Percentiles rank a stretch among this genome's conserved stretches.
Conservation (phyloP, 495 filamentous ascomycete species). For the Glarea lozoyensis region DNA sequence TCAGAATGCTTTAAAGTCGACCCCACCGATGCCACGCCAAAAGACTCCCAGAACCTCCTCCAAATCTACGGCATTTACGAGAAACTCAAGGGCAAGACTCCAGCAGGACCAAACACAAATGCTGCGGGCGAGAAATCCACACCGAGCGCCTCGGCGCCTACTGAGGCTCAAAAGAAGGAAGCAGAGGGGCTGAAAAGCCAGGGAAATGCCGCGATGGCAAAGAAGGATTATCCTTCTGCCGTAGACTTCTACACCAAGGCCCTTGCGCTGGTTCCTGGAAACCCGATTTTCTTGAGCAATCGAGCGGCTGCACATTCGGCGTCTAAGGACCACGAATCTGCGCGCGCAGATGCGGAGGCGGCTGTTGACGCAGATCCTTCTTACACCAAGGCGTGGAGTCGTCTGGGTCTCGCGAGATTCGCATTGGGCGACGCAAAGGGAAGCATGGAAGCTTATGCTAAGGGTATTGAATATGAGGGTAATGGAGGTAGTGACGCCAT, state of each 20-base stretch:
- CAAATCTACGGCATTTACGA: constrained; percentile 94
- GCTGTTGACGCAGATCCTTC: constrained; percentile 78
- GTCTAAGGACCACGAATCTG: constrained; percentile 68
- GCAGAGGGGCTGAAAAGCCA: constrained; percentile 84
- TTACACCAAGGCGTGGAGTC: constrained; percentile 94
- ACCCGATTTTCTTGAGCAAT: constrained; percentile 97
- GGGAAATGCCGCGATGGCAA: constrained; percentile 88
- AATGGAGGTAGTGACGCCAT: constrained; percentile 81
- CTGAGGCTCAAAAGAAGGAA: constrained; percentile 53
- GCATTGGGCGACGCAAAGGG: constrained; percentile 84
- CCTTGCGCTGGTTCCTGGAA: constrained; percentile 66
- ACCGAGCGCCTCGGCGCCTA: constrained; percentile 22
- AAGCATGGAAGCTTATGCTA: constrained; percentile 87
- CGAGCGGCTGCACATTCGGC: constrained; percentile 87
- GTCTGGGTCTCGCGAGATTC: constrained; percentile 82
- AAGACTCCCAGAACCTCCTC: constrained; percentile 72
- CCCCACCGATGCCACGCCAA: constrained; percentile 61
- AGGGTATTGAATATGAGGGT: constrained; percentile 89
- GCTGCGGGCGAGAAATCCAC: constrained; percentile 19
- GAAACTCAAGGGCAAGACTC: constrained; percentile 70
- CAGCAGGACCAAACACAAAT: constrained; percentile 23
- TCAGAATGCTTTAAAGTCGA: constrained; percentile 91
- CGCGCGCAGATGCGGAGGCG: constrained; percentile 77
- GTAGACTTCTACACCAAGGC: constrained; percentile 83
- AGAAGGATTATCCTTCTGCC: constrained; percentile 75